Percentiles rank a stretch among this genome's conserved stretches.
These are phyloP conservation scores for Pseudisothecium myosuroides DNA, from an alignment of 225 moss, liverwort and hornwort genomes.

Conservation along the genomic window DNA sequence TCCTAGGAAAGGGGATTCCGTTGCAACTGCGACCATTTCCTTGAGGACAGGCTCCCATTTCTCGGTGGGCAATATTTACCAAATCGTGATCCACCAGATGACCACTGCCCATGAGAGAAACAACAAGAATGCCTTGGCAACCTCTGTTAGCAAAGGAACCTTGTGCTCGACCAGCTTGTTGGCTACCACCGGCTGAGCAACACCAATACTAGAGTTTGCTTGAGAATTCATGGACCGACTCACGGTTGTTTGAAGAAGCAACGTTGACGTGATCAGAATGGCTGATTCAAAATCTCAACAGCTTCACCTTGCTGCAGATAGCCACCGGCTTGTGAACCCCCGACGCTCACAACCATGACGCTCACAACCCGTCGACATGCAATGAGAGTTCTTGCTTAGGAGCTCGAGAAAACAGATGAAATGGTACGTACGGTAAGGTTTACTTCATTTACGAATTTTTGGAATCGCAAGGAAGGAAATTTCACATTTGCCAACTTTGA, in stretches of 20 bases:
- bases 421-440: no score
- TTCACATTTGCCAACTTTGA: no score
- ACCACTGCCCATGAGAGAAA: not conserved
- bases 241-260: not conserved
- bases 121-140: constrained; percentile 6
- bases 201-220: not conserved
- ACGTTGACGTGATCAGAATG: not conserved
- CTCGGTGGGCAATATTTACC: not conserved
- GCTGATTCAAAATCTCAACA: not conserved
- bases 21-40: not conserved
- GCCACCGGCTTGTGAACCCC: no score
- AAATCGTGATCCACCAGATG: constrained; percentile 24
- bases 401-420: no score
- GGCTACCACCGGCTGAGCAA: not conserved
- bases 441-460: no score
- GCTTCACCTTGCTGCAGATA: not conserved
- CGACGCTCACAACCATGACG: not conserved
- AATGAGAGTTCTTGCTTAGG: not conserved
- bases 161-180: not conserved
- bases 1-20: constrained; percentile 1
- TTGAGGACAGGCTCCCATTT: not conserved
- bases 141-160: not conserved
- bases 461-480: no score
- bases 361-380: no score
- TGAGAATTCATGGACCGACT: not conserved